Evolutionary conservation across 441 rosid species (phyloP), one percentile per base, ranked within the genome.

Genomic region (Theobroma grandiflorum): DNA sequence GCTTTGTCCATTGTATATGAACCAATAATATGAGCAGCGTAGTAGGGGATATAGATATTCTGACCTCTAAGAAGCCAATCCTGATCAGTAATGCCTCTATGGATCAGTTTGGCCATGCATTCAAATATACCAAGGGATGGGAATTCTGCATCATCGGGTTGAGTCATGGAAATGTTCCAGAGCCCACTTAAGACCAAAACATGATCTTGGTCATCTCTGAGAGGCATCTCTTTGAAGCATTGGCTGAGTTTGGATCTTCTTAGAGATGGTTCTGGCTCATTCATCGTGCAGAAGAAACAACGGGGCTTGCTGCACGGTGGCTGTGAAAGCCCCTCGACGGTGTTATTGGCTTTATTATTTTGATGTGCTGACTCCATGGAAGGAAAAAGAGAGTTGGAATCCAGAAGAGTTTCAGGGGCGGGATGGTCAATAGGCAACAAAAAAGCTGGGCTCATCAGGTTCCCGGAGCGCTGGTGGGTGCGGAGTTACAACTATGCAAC

Each of bases 231-330:
- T 82, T 85, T 85, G 91, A 96, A 93, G 82, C 84, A 91, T 11
- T 85, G 74, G 2, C 84, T 74, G 53, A 94, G 85, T 80, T 87
- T 88, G 6, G 91, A 72, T 82, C 88, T 86, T 77, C 94, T 83
- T 37, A 77, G 78, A 63, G 90, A 84, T 14, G 90, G 92, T 87
- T 88, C 74, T 3, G 81, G 84, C 72, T 94, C 95, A 57, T 89
- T 84, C 93, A 93, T 89, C 87, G 82, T 79, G 88, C 98, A 96
- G 85, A 96, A 96, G 91, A 96, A 94, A 86, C 98, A 96, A 2
- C 77, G 76, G 31, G 85, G 88, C n/a, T 85, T 87, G 53, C 76
- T 85, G 90, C 94, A 88, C 18, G 83, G 72, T 76, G 82, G 70
- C 55, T 80, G 58, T 52, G 40, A 63, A 69, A 74, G 75, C 75